A percentile compares a stretch with the other conserved stretches of the same genome.
phyloP scores from a whole-genome alignment of 805 yeast species.

The Scheffersomyces ergatensis region DNA sequence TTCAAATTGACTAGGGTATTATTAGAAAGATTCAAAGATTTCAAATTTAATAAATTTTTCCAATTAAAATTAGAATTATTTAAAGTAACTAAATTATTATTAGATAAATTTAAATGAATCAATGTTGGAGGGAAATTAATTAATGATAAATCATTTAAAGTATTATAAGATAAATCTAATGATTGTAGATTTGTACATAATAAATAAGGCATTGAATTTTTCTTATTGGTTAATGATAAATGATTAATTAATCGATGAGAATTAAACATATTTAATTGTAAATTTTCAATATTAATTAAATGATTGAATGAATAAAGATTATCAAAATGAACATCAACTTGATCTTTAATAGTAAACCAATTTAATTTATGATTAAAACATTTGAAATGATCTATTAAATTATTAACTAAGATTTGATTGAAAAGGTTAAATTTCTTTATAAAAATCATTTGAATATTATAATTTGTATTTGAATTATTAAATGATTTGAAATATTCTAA shows the following conservation, averaged over 20 bases:
- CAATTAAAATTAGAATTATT: conserved; percentile 13
- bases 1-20: conserved; percentile 14
- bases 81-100: conserved; percentile 19
- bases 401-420: neutral
- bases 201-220: neutral
- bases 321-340: neutral
- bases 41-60: conserved; percentile 10
- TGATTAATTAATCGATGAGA: conserved; percentile 1
- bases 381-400: neutral
- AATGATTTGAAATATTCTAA: conserved; percentile 10
- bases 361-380: neutral
- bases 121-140: conserved; percentile 19
- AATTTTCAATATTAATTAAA: conserved; percentile 7
- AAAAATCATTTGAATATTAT: conserved; percentile 14
- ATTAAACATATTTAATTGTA: conserved; percentile 19
- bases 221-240: neutral
- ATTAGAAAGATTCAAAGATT: conserved; percentile 18
- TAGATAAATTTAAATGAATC: conserved; percentile 21
- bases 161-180: conserved; percentile 27
- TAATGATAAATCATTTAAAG: conserved; percentile 16
- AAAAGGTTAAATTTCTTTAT: neutral
- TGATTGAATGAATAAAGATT: neutral
- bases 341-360: neutral
- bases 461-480: conserved; percentile 6
- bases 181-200: conserved; percentile 6